Conservation (phyloP, 805 yeast species). For the Suhomyces tanzawaensis region DNA sequence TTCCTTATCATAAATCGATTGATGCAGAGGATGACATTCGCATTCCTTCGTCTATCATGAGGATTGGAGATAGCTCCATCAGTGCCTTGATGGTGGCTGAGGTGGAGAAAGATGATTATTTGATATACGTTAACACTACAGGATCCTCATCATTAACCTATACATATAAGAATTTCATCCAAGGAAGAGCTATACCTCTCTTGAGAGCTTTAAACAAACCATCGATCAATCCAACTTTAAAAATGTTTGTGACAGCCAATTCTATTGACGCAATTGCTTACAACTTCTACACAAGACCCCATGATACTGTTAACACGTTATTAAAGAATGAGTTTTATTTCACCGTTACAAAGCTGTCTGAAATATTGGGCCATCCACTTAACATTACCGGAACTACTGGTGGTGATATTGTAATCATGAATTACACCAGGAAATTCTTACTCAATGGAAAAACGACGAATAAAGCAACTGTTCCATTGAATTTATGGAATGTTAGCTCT, state of each 20-base stretch:
- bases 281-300: conserved; percentile 31
- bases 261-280: conserved; percentile 29
- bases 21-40: conserved; percentile 11
- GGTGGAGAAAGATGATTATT: conserved; percentile 17
- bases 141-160: conserved; percentile 25
- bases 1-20: conserved; percentile 25
- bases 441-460: conserved; percentile 32
- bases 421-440: conserved; percentile 37
- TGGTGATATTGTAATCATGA: conserved; percentile 37
- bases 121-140: conserved; percentile 30
- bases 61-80: conserved; percentile 32
- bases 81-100: conserved; percentile 22
- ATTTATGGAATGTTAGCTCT: conserved; percentile 29
- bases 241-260: conserved; percentile 25
- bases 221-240: conserved; percentile 25
- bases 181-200: conserved; percentile 25
- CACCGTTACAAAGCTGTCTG: conserved; percentile 27
- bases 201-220: conserved; percentile 27
- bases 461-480: conserved; percentile 41
- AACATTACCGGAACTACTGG: conserved; percentile 31
- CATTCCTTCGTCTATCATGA: conserved; percentile 33
- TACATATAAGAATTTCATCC: conserved; percentile 27
- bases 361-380: conserved; percentile 38
- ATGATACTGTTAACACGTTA: conserved; percentile 30
- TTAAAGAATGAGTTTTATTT: conserved; percentile 32